Evolutionary conservation across 108 stramenopile genomes (phyloP), one percentile per base, ranked within the genome.

Genomic region (Nitzschia sp.): DNA sequence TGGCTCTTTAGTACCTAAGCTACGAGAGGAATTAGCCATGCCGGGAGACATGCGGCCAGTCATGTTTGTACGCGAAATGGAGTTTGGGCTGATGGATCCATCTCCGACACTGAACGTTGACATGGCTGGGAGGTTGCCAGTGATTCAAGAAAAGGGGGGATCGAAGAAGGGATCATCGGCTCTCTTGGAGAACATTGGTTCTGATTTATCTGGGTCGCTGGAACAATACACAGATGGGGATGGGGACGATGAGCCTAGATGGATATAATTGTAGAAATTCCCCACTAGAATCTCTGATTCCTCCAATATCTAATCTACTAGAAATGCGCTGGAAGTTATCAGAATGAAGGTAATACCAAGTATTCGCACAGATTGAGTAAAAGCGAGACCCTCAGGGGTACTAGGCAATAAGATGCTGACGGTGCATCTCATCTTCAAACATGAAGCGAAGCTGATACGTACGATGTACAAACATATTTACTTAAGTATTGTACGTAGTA

Each of bases 221-320:
- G 46, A 48, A 48, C 46, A 48, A 48, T 48, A 48, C 46, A 48
- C 46, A 48, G 46, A 48, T 48, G 46, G 46, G 46, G 46, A 48
- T 15, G 46, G 46, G 17, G 46, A 48, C 5, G 46, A 48, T 15
- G 46, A 48, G 17, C n/a, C 17, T 2, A 15, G 6, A 48, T 48
- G 46, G 46, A 48, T 48, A 48, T 48, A 48, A 48, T 48, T 15
- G 17, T 48, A 17, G n/a, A 48, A 48, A 48, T 34, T 34, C 29
- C 29, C 3, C 29, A 34, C 5, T n/a, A n/a, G n/a, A n/a, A n/a
- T n/a, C n/a, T n/a, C n/a, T n/a, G n/a, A n/a, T n/a, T n/a, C n/a
- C n/a, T n/a, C n/a, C n/a, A n/a, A n/a, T n/a, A n/a, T n/a, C n/a
- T n/a, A n/a, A n/a, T n/a, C n/a, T n/a, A n/a, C n/a, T n/a, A n/a